Evolutionary conservation across 2,329 filamentous ascomycete species (phyloP), one percentile per base, ranked within the genome.

Genomic region (Colletotrichum phormii): DNA sequence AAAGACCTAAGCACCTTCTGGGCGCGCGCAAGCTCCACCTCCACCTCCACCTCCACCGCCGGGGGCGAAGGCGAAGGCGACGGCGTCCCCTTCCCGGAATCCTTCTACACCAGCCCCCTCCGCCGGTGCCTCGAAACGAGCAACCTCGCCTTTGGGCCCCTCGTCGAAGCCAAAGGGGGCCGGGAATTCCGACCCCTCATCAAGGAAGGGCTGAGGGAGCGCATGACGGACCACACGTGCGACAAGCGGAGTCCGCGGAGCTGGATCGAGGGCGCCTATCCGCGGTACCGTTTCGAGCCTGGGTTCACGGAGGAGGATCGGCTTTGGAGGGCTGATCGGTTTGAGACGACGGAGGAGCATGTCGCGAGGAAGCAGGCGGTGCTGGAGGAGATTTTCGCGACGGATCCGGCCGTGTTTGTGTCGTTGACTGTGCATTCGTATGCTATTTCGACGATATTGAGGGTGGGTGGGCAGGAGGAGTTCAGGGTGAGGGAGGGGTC

Each of bases 171-270:
- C 37, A 7, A 7, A 15, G 37, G 79, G 78, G 6, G 37, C 37
- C 37, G 5, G 37, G 13, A 18, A 2, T 42, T 42, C 37, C 37
- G 37, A 42, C 37, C 37, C 89, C 89, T 85, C 1, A 80, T 92
- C 76, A 91, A 90, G 77, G 90, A 92, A 71, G 78, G 86, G 5
- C 82, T 92, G 15, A 84, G 91, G 24, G 90, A 93, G 78, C 86
- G 88, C 2, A 85, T 90, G 70, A 90, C 88, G 9, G 83, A 87
- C 66, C 90, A 92, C 77, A 92, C 89, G 0, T 92, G 90, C 77
- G 90, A 92, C 78, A 84, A 87, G 18, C 84, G 90, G 18, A 86
- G 85, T 62, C 79, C 82, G 8, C 83, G 82, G 55, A 81, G 84
- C 0, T 86, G 82, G 77, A 90, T 92, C 73, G 79, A 80, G 1